phyloP scores from a whole-genome alignment of 2,329 filamentous ascomycete species.

The Penicillium sp. region DNA sequence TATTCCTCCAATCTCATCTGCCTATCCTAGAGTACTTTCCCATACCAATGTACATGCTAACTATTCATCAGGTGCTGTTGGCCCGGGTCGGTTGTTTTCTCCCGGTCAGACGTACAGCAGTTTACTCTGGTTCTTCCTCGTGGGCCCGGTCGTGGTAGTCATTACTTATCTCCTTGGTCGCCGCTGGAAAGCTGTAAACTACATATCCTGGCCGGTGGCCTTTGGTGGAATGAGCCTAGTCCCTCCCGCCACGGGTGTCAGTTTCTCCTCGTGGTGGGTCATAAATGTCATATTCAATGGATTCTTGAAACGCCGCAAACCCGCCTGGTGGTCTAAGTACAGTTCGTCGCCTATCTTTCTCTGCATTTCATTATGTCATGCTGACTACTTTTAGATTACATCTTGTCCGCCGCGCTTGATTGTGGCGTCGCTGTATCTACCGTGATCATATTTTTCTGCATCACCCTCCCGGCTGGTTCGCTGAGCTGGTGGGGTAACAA shows the following conservation, averaged over 20 bases:
- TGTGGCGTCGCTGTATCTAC: slow-evolving; percentile 45
- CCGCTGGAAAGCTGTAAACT: slow-evolving; percentile 61
- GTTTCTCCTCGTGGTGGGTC: slow-evolving; percentile 67
- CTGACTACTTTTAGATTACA: slow-evolving; percentile 34
- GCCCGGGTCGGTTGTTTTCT: slow-evolving; percentile 67
- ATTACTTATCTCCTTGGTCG: slow-evolving; percentile 61
- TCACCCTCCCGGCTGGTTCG: slow-evolving; percentile 41
- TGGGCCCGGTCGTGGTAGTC: slow-evolving; percentile 63
- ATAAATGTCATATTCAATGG: slow-evolving; percentile 51
- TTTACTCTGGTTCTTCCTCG: slow-evolving; percentile 70
- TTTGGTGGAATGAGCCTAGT: slow-evolving; percentile 65
- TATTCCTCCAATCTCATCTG: neutral
- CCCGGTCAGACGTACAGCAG: slow-evolving; percentile 61
- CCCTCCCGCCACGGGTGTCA: slow-evolving; percentile 69
- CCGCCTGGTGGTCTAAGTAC: slow-evolving; percentile 53
- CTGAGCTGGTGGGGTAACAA: slow-evolving; percentile 47
- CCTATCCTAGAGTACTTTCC: too few relatives aligned
- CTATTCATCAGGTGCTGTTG: slow-evolving; percentile 53
- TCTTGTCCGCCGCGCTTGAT: slow-evolving; percentile 46
- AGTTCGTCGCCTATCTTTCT: slow-evolving; percentile 28
- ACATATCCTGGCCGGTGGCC: slow-evolving; percentile 67
- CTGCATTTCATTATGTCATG: neutral
- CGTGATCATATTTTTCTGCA: slow-evolving; percentile 47
- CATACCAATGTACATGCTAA: neutral
- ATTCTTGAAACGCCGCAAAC: slow-evolving; percentile 41